Base-by-base conservation (phyloP, 2,329 filamentous ascomycete species). In the Amauroascus niger region DNA sequence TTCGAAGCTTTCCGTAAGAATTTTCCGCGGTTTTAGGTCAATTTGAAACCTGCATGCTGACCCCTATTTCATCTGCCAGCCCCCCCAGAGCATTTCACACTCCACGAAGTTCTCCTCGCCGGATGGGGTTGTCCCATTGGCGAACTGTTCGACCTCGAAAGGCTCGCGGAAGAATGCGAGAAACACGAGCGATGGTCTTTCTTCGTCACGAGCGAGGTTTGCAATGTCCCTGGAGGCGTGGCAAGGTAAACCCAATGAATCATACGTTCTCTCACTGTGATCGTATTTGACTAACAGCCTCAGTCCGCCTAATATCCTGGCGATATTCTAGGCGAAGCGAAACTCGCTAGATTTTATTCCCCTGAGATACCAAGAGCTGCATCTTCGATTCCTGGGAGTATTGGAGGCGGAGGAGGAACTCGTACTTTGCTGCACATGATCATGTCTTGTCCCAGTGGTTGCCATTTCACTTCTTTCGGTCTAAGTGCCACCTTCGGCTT, bases 381-480 rank as follows among this genome's bases (percentile, higher is more conserved):
- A 32, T 46, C 57, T 52, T 61, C 58, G 16, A 57, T 55, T 8
- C 58, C 59, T 20, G 56, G 52, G 26, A 58, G 53, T 26, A 57
- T 57, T 13, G 57, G 52, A 9, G 53, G 54, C 5, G 41, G 49
- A 45, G 55, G 55, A 45, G 55, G 56, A 49, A 53, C 45, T 32
- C 67, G 62, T 35, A 85, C 72, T 54, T 74, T 79, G 22, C 88
- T 88, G 65, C 86, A 93, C 58, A 95, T 75, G 1, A 95, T 86
- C 24, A 89, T 82, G 68, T 95, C 89, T 55, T 88, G 82, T 2
- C 87, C 89, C 56, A 95, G 77, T 32, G 86, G 86, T 51, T 81
- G 76, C 88, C 88, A 95, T 55, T 72, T 77, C 9, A 88, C 81
- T 52, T 83, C 75, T 44, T 71, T 75, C 45, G 94, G 74, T 59